phyloP scores from a whole-genome alignment of 495 filamentous ascomycete species.

The Pyrenula aspistea region DNA sequence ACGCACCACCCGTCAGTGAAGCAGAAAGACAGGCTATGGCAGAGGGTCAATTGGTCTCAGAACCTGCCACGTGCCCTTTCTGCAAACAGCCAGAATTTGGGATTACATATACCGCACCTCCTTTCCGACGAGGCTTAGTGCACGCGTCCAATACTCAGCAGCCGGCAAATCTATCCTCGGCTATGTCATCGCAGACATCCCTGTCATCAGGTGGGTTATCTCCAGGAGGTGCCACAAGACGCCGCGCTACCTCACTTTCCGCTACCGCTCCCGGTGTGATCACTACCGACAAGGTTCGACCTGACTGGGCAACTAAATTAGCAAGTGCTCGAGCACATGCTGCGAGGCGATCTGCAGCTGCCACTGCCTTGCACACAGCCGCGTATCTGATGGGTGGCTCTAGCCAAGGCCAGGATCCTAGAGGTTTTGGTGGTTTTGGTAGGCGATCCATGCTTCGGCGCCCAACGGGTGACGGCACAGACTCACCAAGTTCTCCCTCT shows the following conservation, averaged over 20 bases:
- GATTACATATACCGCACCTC: constrained; percentile 77
- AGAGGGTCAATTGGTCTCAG: constrained; percentile 67
- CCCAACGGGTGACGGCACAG: constrained; percentile 18
- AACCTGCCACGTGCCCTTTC: constrained; percentile 89
- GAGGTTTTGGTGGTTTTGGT: constrained; percentile 30
- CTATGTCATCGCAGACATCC: constrained; percentile 54
- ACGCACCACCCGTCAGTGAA: constrained; percentile 25
- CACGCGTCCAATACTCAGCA: constrained; percentile 43
- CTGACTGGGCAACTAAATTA: constrained; percentile 89
- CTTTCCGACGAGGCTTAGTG: constrained; percentile 73
- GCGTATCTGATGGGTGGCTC: constrained; percentile 77
- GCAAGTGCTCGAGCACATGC: constrained; percentile 73
- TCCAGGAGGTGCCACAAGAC: constrained; percentile 27
- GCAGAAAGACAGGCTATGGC: constrained; percentile 26
- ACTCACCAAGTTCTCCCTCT: constrained; percentile 13
- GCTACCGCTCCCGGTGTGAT: constrained; percentile 71
- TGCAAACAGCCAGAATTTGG: constrained; percentile 93
- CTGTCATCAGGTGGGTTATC: constrained; percentile 27
- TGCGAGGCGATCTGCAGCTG: constrained; percentile 77
- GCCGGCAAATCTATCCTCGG: constrained; percentile 44
- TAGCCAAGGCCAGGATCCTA: constrained; percentile 33
- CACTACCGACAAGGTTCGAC: constrained; percentile 81
- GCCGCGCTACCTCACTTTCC: constrained; percentile 73
- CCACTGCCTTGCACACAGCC: constrained; percentile 88
- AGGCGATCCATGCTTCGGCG: constrained; percentile 32